Base-by-base conservation (phyloP, 2,329 filamentous ascomycete genomes). In the Alternaria ethzedia region DNA sequence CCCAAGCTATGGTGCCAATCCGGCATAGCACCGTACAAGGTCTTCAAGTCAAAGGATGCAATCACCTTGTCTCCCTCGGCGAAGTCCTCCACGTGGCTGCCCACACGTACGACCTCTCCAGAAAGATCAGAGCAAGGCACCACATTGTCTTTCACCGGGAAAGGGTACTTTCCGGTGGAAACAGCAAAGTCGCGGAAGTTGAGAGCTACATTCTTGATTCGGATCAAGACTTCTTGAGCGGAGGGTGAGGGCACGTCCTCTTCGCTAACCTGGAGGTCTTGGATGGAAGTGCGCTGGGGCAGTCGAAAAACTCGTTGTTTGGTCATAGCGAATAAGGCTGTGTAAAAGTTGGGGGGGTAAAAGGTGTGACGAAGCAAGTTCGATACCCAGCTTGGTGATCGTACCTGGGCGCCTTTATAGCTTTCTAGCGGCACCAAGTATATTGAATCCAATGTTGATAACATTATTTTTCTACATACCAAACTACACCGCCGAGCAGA, bases 171-270 rank as follows among this genome's bases (percentile, higher is more conserved):
- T 13, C 59, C 54, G 23, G 60, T 66, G 2, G 66, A 26, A 8
- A 70, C 58, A 30, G 62, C 64, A 15, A 64, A 46, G 52, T 70
- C 69, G 13, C 69, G 59, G 36, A 49, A 66, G 50, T 71, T 71
- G 30, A 71, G 61, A 7, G 69, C 66, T 4, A 68, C 64, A 20
- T 47, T 57, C 13, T 51, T 54, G 59, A 68, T 49, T 26, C 60
- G 59, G 61, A 70, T 56, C 28, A 72, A 46, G 12, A 72, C 65
- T 47, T 67, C 63, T 26, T 61, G 36, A 13, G 25, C 36, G 15
- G 28, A 28, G 30, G 61, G 21, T 44, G 17, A 6, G 11, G 47
- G 54, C 32, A 66, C 11, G 25, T 45, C 8, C 11, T 59, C 54
- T 55, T 60, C n/a, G 44, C 15, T 45, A 12, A 52, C 58, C 28